These are phyloP conservation scores for Alternaria sp. DNA, from an alignment of 2,329 filamentous ascomycete species.

Conservation along the genomic window DNA sequence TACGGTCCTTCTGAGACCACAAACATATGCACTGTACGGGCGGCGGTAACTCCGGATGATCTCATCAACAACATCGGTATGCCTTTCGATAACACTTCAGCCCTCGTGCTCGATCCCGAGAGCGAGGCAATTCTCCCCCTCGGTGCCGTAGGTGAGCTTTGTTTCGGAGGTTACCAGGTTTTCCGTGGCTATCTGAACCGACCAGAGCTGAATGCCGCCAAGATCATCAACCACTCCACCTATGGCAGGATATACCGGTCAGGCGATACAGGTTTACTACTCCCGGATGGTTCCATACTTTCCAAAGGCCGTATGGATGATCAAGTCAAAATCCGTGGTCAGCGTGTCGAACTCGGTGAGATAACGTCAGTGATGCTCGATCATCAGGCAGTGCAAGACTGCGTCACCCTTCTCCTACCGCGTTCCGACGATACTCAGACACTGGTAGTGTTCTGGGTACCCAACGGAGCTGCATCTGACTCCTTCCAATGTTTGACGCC, in stretches of 20 bases:
- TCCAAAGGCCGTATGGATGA: constrained; percentile 77
- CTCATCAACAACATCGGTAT: constrained; percentile 77
- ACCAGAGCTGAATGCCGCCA: constrained; percentile 65
- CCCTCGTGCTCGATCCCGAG: constrained; percentile 63
- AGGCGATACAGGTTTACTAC: constrained; percentile 80
- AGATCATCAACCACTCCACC: constrained; percentile 71
- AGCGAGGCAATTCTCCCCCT: constrained; percentile 61
- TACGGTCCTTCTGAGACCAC: constrained; percentile 88
- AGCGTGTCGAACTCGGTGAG: constrained; percentile 79
- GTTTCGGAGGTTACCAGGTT: constrained; percentile 85
- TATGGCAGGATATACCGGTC: constrained; percentile 81
- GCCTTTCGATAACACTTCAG: constrained; percentile 76
- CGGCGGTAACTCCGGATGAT: constrained; percentile 63
- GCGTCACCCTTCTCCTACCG: constrained; percentile 66
- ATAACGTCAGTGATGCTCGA: constrained; percentile 69
- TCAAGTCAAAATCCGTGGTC: constrained; percentile 81
- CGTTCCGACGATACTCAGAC: constrained; percentile 54
- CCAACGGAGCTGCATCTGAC: constrained; percentile 31
- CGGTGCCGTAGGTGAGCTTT: constrained; percentile 81
- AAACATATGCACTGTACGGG: constrained; percentile 81
- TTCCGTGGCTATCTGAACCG: constrained; percentile 74
- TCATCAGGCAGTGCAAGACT: constrained; percentile 62
- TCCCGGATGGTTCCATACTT: constrained; percentile 76
- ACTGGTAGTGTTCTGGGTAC: constrained; percentile 74
- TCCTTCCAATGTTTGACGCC: constrained; percentile 51